Evolutionary conservation across 805 yeast genomes (phyloP), one percentile per base, ranked within the genome.

Genomic region (Barnettozyma pratensis): DNA sequence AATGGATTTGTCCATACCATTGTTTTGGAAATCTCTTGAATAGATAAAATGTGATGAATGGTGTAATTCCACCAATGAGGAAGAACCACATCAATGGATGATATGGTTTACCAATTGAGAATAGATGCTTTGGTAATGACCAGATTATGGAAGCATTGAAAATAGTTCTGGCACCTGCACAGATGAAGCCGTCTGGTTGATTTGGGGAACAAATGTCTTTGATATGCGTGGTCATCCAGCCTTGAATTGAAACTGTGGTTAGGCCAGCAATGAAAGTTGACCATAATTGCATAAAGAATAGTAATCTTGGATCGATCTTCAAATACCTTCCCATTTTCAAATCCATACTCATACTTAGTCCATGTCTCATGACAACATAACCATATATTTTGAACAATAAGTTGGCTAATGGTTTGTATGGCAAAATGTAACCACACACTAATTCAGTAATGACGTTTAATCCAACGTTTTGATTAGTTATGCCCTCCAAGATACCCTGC

Each of bases 401-500:
- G 54, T 79, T 73, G 0, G 85, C 84, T 54, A 80, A 67, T 5
- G 85, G 75, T 45, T 62, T 64, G 14, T 71, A 75, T 7, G 86
- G 85, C 29, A 79, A 67, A 42, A 80, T 74, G 55, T 80, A 81
- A 7, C 85, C 86, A 43, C 80, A 77, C 38, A 81, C 72, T 51
- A 80, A 61, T 54, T 80, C 85, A 4, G 80, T 80, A 47, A 81
- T 70, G 4, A 81, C 82, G 54, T 79, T 80, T 50, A 81, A 64
- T 19, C 84, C 84, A 52, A 77, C 75, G 11, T 78, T 70, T 40
- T 55, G 59, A 35, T 81, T 81, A 0, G 85, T 79, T 27, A 77
- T 78, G 14, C 83, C 79, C 36, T 77, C 80, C 40, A 81, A 69
- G 5, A 82, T 66, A 11, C 83, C 79, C 44, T 80, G 73, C 5